These are phyloP conservation scores for Diplotaxis tenuifolia DNA, from an alignment of 345 rosid species.

Conservation along the genomic window DNA sequence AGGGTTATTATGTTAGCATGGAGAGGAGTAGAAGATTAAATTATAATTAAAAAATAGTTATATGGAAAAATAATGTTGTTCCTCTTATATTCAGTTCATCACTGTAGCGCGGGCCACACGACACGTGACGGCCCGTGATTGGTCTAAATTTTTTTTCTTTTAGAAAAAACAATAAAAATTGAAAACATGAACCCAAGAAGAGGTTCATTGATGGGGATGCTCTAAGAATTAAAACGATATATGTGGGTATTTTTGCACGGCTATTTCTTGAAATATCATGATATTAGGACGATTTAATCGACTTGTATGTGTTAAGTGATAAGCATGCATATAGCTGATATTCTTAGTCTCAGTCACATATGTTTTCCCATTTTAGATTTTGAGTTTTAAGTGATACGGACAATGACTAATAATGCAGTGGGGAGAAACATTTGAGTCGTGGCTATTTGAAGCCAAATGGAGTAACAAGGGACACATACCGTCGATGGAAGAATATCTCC, in stretches of 20 bases:
- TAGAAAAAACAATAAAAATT: no score
- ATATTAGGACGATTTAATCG: not conserved
- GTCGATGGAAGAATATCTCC: conserved; percentile 47
- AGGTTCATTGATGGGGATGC: no score
- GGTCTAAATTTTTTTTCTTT: no score
- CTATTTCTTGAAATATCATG: not conserved
- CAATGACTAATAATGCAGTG: conserved; percentile 42
- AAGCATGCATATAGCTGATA: not conserved
- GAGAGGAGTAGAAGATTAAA: not conserved
- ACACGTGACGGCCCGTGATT: no score
- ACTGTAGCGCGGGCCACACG: no score
- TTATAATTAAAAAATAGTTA: not conserved
- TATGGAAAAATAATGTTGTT: not conserved
- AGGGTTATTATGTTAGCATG: not conserved
- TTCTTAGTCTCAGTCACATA: not conserved
- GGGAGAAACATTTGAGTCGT: conserved; percentile 60
- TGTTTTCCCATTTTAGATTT: not conserved
- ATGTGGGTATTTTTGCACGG: not conserved
- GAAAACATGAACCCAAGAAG: no score
- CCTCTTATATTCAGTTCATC: not conserved
- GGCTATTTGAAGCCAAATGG: conserved; percentile 62
- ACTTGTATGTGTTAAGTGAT: not conserved
- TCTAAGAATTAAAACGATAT: not conserved
- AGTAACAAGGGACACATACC: conserved; percentile 42
- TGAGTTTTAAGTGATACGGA: not conserved